A percentile compares a stretch with the other conserved stretches of the same genome.
Evolutionary conservation across 768 basidiomycete genomes (phyloP).

Genomic region (Tricholoma saponaceum): DNA sequence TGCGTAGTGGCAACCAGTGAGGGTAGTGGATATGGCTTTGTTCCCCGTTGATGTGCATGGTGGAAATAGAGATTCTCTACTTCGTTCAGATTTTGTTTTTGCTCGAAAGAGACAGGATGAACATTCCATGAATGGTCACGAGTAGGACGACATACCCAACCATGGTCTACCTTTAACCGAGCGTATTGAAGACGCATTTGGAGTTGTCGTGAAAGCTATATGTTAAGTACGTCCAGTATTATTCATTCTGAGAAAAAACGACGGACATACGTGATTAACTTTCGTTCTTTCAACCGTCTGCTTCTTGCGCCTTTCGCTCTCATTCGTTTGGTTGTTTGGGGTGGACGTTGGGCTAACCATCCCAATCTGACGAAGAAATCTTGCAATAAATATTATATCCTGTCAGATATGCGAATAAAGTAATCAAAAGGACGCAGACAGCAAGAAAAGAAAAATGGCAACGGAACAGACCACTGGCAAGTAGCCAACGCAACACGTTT

Average conservation of each 20-base stretch:
- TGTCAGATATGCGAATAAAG: background rate
- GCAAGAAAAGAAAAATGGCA: background rate
- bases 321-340: constrained; percentile 24
- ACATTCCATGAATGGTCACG: background rate
- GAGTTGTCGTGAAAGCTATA: constrained; percentile 65
- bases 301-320: constrained; percentile 42
- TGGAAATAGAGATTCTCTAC: constrained; percentile 83
- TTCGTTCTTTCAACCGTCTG: constrained; percentile 53
- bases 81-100: constrained; percentile 75
- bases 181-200: constrained; percentile 76
- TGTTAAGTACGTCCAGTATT: background rate
- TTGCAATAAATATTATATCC: background rate
- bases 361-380: background rate
- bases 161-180: constrained; percentile 73
- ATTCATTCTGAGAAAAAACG: background rate
- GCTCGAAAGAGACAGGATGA: constrained; percentile 33
- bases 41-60: constrained; percentile 52
- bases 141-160: constrained; percentile 54
- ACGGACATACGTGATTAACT: constrained; percentile 48
- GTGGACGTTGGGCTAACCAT: constrained; percentile 33
- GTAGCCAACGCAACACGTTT: background rate
- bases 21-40: constrained; percentile 24
- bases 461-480: no score
- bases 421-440: background rate
- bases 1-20: constrained; percentile 23